Base-by-base conservation (phyloP, 2,329 filamentous ascomycete genomes). In the Monosporascus ibericus region DNA sequence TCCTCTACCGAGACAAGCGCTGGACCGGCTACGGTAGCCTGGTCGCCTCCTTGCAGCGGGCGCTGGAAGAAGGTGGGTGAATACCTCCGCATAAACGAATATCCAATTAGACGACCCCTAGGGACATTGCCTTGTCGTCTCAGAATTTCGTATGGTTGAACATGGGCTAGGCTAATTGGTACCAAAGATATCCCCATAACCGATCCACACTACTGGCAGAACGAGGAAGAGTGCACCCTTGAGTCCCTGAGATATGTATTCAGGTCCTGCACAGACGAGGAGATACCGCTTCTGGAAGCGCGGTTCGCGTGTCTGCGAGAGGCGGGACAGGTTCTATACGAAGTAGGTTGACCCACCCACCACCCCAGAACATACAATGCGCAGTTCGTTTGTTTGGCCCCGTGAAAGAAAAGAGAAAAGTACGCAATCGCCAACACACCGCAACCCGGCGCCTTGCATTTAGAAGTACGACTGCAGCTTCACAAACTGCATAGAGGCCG, bases 21-120 rank as follows among this genome's bases (percentile, higher is more conserved):
- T 97, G 91, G 90, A 96, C 91, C 0, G 94, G 94, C 3, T 99
- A 99, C 70, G 96, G 89, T 86, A 95, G 91, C 68, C 73, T 99
- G 52, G 90, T 97, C 20, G 94, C 94, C 24, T 82, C 88, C 22
- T 70, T 99, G 62, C 89, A 92, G 69, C 79, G 94, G 62, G 95
- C 91, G 2, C 72, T 97, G 42, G 91, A 97, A 49, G 92, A 96
- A 76, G 87, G 88, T 87, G 65, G 68, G 70, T 66, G 9, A 11
- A 54, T 24, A 24, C 22, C 47, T 42, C 34, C 6, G 48, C 30
- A 30, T 17, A 39, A 37, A 48, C 39, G 44, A 49, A 38, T 17
- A 39, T 42, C 17, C 39, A 42, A 18, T 15, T 20, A 20, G 9
- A 20, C 8, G 4, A 18, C 39, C 20, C 8, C 22, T 18, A 11